Evolutionary conservation across 2,329 filamentous ascomycete species (phyloP).

Genomic region (Colletotrichum sp.): DNA sequence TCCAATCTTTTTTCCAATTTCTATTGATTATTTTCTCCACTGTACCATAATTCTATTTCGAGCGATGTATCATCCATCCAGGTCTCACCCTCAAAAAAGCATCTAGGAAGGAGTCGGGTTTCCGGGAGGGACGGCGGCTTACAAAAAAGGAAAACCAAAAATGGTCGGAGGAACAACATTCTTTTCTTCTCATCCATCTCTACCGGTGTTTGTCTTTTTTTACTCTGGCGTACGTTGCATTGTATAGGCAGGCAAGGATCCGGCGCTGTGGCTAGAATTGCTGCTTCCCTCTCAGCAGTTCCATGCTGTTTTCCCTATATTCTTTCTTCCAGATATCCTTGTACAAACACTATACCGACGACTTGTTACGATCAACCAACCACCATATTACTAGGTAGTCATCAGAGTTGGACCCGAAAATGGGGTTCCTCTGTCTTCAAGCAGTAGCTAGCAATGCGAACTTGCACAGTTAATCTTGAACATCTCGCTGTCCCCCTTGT

Average conservation of each 20-base stretch:
- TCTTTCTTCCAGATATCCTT: not conserved
- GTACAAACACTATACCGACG: constrained; percentile 4
- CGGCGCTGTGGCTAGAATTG: not conserved
- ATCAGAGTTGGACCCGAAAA: not conserved
- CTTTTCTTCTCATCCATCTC: not conserved
- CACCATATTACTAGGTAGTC: not conserved
- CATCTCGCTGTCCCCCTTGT: not conserved
- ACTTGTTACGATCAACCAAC: not conserved
- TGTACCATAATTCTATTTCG: not conserved
- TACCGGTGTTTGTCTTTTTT: not conserved
- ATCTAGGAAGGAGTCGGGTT: not conserved
- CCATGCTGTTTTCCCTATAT: not conserved
- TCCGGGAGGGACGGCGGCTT: not conserved
- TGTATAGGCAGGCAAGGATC: not conserved
- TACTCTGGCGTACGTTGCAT: not conserved
- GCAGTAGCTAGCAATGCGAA: constrained; percentile 9
- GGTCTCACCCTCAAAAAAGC: not conserved
- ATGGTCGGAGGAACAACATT: not conserved
- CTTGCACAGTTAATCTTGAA: constrained; percentile 4
- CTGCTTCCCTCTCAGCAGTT: not conserved
- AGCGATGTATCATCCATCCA: not conserved
- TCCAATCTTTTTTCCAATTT: not conserved
- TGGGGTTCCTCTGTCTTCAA: not conserved
- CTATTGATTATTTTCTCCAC: not conserved
- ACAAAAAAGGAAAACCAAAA: not conserved